phyloP scores from a whole-genome alignment of 148 eudicot genomes.

The Chenopodium album region DNA sequence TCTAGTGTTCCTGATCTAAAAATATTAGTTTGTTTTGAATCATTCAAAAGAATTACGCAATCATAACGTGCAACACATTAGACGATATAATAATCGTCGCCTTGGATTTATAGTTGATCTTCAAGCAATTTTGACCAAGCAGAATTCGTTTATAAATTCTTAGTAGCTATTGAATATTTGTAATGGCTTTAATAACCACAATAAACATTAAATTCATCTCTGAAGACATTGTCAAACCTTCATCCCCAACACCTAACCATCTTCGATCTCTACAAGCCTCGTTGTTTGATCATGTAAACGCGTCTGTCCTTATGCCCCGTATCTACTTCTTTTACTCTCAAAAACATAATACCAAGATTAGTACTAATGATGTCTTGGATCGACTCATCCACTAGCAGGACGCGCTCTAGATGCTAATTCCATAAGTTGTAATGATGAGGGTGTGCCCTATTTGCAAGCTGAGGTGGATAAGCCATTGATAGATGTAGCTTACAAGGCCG shows the following conservation, averaged over 20 bases:
- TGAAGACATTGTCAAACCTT: not conserved
- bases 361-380: not conserved
- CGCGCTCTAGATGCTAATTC: constrained; percentile 5
- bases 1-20: too few species aligned
- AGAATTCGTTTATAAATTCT: too few species aligned
- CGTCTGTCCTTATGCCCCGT: not conserved
- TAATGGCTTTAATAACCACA: not conserved
- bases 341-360: not conserved
- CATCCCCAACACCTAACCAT: not conserved
- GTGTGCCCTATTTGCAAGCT: constrained; percentile 18
- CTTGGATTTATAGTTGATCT: too few species aligned
- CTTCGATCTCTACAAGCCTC: not conserved
- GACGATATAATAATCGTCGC: too few species aligned
- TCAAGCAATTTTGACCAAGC: too few species aligned
- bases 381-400: constrained; percentile 34
- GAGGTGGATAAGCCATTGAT: constrained; percentile 3
- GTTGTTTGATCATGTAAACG: constrained; percentile 5
- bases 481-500: not conserved
- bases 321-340: constrained; percentile 21
- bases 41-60: too few species aligned
- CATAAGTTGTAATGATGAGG: constrained; percentile 34
- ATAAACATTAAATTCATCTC: not conserved
- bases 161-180: too few species aligned
- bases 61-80: too few species aligned
- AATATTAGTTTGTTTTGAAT: too few species aligned